Base-by-base conservation (phyloP, 2,329 filamentous ascomycete genomes). In the Penicillium vulpinum region DNA sequence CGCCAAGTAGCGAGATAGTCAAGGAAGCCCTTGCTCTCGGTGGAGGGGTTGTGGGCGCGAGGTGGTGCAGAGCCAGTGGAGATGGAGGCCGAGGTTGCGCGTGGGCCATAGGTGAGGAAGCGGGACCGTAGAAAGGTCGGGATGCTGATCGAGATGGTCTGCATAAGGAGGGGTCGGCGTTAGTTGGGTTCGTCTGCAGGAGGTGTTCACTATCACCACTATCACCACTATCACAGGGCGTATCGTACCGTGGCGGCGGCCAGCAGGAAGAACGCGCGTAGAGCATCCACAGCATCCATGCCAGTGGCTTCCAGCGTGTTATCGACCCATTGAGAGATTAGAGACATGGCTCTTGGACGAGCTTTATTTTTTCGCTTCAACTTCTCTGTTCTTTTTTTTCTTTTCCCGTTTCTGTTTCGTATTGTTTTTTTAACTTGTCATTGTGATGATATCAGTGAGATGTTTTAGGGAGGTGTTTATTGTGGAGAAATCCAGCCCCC, bases 31-130 rank as follows among this genome's bases (percentile, higher is more conserved):
- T 52, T 51, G 31, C 24, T 44, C 40, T 44, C 18, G 18, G 29
- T 8, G 22, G 39, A 63, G 28, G 49, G 35, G 9, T 44, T 35
- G 40, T 46, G 54, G 22, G 56, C 35, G 18, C 47, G 51, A 26
- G 50, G 38, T 38, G 47, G 39, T 24, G 51, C 40, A 55, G 61
- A 60, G 54, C 21, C 56, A 57, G 40, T 55, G 54, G 41, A 58
- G 48, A 54, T 60, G 59, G 18, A 38, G 28, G 53, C 58, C 33
- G 67, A 61, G 44, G 65, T 71, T 18, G 80, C 75, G 67, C 85
- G 81, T 52, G 84, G 79, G 52, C 85, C 85, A 70, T 88, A 88
- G 46, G 79, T 74, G 49, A 88, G 76, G 69, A 87, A 87, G 51
- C 85, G 83, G 56, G 67, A 64, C 62, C 78, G 78, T 47, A 87